Conservation (phyloP, 176 grass and related monocot species). For the Eragrostis curvula region DNA sequence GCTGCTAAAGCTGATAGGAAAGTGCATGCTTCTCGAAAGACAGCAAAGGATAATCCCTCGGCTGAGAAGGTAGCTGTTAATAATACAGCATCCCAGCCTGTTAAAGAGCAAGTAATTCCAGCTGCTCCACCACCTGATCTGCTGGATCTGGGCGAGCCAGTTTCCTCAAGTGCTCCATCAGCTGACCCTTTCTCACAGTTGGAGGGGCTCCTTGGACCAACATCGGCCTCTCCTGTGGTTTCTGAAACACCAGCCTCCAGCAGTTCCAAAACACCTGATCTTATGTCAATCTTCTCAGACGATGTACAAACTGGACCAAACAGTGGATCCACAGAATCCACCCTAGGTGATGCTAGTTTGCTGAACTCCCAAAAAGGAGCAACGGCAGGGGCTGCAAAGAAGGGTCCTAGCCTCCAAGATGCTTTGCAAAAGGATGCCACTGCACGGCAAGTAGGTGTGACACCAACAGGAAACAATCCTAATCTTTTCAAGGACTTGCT, state of each 20-base stretch:
- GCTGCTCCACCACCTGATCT: conserved; percentile 78
- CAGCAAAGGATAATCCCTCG: conserved; percentile 51
- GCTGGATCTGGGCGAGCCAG: conserved; percentile 82
- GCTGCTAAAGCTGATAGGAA: conserved; percentile 67
- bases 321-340: conserved; percentile 41
- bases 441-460: conserved; percentile 87
- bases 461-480: conserved; percentile 85
- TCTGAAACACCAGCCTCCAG: conserved; percentile 37
- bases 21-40: conserved; percentile 49
- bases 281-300: conserved; percentile 71
- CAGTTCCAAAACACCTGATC: conserved; percentile 62
- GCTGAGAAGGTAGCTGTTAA: conserved; percentile 50
- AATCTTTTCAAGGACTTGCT: conserved; percentile 94
- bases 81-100: conserved; percentile 45
- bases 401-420: conserved; percentile 76
- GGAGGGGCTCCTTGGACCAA: conserved; percentile 77
- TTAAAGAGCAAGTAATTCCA: conserved; percentile 67
- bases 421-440: conserved; percentile 84
- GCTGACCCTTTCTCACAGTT: conserved; percentile 88
- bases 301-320: conserved; percentile 36
- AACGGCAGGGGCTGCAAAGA: conserved; percentile 46
- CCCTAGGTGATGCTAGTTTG: conserved; percentile 27
- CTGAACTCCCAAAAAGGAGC: conserved; percentile 40
- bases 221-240: conserved; percentile 31
- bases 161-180: conserved; percentile 38